These are phyloP conservation scores for Ophiostoma montium DNA, from an alignment of 2,329 filamentous ascomycete species.

Conservation along the genomic window DNA sequence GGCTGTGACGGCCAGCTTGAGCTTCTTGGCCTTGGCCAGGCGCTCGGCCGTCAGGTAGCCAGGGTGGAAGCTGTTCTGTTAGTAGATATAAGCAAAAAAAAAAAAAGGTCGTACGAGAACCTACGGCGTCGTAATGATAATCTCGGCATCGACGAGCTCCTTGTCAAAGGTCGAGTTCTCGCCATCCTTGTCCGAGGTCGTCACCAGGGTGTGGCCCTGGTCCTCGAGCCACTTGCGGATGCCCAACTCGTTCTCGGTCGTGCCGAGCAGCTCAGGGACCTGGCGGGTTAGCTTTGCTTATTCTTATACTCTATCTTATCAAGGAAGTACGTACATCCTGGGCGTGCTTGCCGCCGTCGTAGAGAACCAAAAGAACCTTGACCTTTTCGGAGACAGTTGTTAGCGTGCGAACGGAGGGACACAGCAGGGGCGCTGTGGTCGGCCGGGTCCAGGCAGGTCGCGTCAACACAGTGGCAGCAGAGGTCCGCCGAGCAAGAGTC, in stretches of 20 bases:
- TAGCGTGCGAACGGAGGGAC: conserved; percentile 33
- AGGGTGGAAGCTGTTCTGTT: conserved; percentile 66
- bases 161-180: conserved; percentile 86
- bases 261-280: conserved; percentile 75
- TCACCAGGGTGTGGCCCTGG: conserved; percentile 89
- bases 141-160: conserved; percentile 89
- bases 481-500: neutral
- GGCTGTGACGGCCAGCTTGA: conserved; percentile 92
- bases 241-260: conserved; percentile 96
- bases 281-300: neutral
- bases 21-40: conserved; percentile 94
- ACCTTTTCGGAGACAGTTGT: conserved; percentile 50
- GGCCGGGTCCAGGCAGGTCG: conserved; percentile 1
- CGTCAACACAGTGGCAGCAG: neutral
- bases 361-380: conserved; percentile 88
- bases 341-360: conserved; percentile 84
- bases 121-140: conserved; percentile 98
- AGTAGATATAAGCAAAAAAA: neutral
- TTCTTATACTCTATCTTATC: neutral
- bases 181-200: conserved; percentile 93
- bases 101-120: conserved; percentile 13
- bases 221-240: conserved; percentile 96
- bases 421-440: neutral
- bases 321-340: conserved; percentile 44
- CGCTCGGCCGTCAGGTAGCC: conserved; percentile 95